Conservation (phyloP, 768 basidiomycete genomes). For the Tulasnella calospora region DNA sequence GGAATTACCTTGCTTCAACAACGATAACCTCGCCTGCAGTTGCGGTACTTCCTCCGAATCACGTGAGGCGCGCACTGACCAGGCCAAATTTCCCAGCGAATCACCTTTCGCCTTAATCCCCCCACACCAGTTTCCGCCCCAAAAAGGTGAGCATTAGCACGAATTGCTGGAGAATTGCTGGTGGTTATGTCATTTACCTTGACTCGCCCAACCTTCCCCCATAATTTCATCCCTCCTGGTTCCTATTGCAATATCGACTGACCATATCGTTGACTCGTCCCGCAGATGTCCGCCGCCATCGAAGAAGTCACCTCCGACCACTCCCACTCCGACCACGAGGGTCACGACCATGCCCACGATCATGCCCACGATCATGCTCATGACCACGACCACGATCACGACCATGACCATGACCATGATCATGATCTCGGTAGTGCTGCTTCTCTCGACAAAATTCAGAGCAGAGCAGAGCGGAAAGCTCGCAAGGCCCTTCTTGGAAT, state of each 20-base stretch:
- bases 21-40: background rate
- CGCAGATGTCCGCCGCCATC: conserved; percentile 50
- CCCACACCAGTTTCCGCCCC: background rate
- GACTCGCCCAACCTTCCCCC: background rate
- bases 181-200: background rate
- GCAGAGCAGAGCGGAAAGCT: conserved; percentile 90
- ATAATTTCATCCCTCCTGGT: background rate
- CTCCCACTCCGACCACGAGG: conserved; percentile 50
- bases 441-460: conserved; percentile 89
- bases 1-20: background rate
- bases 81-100: background rate
- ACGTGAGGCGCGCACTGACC: background rate
- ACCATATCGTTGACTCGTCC: background rate
- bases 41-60: background rate
- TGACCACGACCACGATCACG: conserved; percentile 47
- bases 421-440: conserved; percentile 79
- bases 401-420: conserved; percentile 55
- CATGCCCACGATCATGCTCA: conserved; percentile 71
- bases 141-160: background rate
- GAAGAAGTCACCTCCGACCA: conserved; percentile 75
- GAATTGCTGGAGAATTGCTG: background rate
- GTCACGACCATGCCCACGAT: conserved; percentile 48
- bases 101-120: background rate
- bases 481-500: conserved; percentile 87
- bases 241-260: conserved; percentile 9